Evolutionary conservation across 1,284 basidiomycete genomes (phyloP).

Genomic region (Fistulina hepatica): DNA sequence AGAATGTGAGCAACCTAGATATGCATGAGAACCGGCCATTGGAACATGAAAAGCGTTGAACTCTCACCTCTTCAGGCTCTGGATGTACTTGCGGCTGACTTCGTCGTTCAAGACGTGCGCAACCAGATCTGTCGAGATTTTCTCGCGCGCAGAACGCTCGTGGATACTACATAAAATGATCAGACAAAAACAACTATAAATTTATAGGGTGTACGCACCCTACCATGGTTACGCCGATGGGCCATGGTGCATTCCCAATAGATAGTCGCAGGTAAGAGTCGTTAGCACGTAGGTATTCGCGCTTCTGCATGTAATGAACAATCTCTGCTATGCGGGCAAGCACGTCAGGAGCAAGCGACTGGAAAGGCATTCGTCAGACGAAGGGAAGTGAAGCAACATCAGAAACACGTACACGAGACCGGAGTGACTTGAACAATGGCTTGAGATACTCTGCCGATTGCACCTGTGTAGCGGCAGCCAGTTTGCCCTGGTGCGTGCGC

Average conservation of each 20-base stretch:
- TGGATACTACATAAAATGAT: conserved; percentile 64
- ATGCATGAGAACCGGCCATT: conserved; percentile 7
- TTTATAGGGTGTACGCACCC: conserved; percentile 46
- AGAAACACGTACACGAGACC: conserved; percentile 58
- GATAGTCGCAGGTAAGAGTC: conserved; percentile 94
- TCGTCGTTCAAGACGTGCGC: conserved; percentile 99
- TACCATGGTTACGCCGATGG: conserved; percentile 98
- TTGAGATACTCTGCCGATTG: conserved; percentile 96
- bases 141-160: conserved; percentile 93
- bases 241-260: conserved; percentile 99
- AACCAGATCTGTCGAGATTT: conserved; percentile 93
- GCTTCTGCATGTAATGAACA: conserved; percentile 90
- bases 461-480: conserved; percentile 90
- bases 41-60: background rate
- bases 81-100: conserved; percentile 97
- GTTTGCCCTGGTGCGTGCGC: conserved; percentile 81
- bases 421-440: conserved; percentile 85
- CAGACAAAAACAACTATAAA: background rate
- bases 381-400: conserved; percentile 2
- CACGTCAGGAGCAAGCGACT: conserved; percentile 82
- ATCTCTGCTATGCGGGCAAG: conserved; percentile 88
- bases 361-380: conserved; percentile 7
- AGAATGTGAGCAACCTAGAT: conserved; percentile 78
- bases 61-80: conserved; percentile 83
- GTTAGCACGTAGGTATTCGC: conserved; percentile 91